Conservation (phyloP, 139 green algal species). For the Picocystis salinarum region DNA sequence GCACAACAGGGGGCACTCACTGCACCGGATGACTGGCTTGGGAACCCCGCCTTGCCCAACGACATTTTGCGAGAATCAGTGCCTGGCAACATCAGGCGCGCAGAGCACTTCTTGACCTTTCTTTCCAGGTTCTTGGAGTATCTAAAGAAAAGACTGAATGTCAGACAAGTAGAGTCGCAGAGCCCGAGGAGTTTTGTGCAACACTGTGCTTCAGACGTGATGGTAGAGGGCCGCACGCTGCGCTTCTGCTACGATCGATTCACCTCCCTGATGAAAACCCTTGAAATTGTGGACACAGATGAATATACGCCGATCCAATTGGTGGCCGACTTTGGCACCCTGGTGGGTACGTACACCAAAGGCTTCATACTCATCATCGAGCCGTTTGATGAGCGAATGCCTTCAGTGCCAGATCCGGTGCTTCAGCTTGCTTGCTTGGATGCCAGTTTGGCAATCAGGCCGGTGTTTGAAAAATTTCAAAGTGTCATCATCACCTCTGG, state of each 20-base stretch:
- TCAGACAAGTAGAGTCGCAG: conserved; percentile 43
- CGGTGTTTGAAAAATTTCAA: conserved; percentile 86
- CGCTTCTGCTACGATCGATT: conserved; percentile 96
- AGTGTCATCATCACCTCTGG: conserved; percentile 91
- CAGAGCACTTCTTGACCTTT: conserved; percentile 96
- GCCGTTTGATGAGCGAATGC: conserved; percentile 87
- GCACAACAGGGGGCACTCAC: conserved; percentile 37
- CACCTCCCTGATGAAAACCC: conserved; percentile 72
- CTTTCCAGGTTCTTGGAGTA: conserved; percentile 76
- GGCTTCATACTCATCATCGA: conserved; percentile 97
- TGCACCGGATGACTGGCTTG: conserved; percentile 59
- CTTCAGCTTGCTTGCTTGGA: conserved; percentile 90
- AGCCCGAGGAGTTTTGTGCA: conserved; percentile 60
- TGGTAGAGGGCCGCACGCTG: conserved; percentile 44
- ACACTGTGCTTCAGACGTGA: conserved; percentile 29
- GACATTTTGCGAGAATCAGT: conserved; percentile 78
- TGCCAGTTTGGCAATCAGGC: conserved; percentile 76
- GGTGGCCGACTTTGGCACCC: conserved; percentile 90
- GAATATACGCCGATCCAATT: conserved; percentile 72
- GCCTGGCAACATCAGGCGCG: conserved; percentile 27
- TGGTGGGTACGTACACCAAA: conserved; percentile 76
- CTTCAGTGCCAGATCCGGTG: conserved; percentile 78
- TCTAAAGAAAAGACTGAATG: conserved; percentile 41
- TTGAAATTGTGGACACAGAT: conserved; percentile 88
- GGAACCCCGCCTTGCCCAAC: conserved; percentile 65